Evolutionary conservation across 495 filamentous ascomycete species (phyloP).

Genomic region (Cercophora samala): DNA sequence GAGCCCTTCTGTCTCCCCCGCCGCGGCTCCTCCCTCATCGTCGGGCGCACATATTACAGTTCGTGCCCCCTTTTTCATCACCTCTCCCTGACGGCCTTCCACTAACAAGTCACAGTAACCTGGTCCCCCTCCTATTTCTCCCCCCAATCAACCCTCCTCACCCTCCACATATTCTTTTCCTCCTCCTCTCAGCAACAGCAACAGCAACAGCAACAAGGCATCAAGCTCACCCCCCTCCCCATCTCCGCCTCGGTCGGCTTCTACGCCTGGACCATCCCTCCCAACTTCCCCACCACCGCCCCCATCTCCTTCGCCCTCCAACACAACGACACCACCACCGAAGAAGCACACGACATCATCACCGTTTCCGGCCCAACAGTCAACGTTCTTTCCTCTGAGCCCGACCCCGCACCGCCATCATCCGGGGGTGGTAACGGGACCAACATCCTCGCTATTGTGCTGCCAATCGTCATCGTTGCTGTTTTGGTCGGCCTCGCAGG

Average conservation of each 20-base stretch:
- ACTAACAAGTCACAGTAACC: slow-evolving; percentile 26
- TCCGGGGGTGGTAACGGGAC: background rate
- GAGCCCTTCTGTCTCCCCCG: slow-evolving; percentile 33
- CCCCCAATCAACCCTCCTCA: slow-evolving; percentile 13
- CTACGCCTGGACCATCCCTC: slow-evolving; percentile 24
- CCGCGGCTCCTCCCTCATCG: slow-evolving; percentile 22
- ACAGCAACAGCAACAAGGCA: background rate
- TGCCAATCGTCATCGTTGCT: slow-evolving; percentile 26
- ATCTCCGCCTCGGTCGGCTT: slow-evolving; percentile 27
- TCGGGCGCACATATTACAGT: slow-evolving; percentile 33
- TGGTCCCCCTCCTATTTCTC: slow-evolving; percentile 28
- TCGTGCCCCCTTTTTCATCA: background rate
- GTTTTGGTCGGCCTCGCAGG: slow-evolving; percentile 16
- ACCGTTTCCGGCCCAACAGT: slow-evolving; percentile 21
- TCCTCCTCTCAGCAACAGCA: background rate
- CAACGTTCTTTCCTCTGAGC: slow-evolving; percentile 3
- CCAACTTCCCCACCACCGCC: slow-evolving; percentile 18
- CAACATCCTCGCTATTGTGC: slow-evolving; percentile 22
- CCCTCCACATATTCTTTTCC: slow-evolving; percentile 16
- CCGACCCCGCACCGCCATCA: background rate
- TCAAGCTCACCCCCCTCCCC: slow-evolving; percentile 11
- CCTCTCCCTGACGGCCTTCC: too few relatives aligned
- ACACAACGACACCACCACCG: slow-evolving; percentile 11
- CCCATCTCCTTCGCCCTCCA: slow-evolving; percentile 18
- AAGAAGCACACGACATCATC: slow-evolving; percentile 3